A percentile compares a stretch with the other conserved stretches of the same genome.
Evolutionary conservation across 305 asterid genomes (phyloP).

Genomic region (Fraxinus floribunda): DNA sequence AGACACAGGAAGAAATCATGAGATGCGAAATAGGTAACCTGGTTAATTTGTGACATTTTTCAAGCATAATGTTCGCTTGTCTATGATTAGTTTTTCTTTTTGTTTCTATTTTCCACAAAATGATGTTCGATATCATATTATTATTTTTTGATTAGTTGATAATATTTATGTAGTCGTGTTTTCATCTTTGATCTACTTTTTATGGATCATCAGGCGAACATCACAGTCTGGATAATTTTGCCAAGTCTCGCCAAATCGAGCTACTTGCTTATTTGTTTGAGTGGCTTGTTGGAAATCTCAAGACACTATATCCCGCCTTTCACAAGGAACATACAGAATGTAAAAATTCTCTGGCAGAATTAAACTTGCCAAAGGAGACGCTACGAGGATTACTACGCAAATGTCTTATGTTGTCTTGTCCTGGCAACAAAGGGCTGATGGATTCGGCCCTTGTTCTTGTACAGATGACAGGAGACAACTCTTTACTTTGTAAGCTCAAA

Average conservation of each 20-base stretch:
- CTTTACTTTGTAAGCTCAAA: constrained; percentile 57
- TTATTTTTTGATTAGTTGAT: not conserved
- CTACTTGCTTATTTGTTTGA: constrained; percentile 50
- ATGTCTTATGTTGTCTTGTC: constrained; percentile 55
- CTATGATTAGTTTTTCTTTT: not conserved
- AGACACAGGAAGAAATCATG: constrained; percentile 33
- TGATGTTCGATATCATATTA: not conserved
- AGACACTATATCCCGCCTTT: constrained; percentile 27
- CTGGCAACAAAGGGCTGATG: constrained; percentile 46
- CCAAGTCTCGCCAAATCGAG: constrained; percentile 31
- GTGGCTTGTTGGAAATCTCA: constrained; percentile 54
- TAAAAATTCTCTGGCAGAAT: constrained; percentile 33
- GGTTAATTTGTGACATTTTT: not conserved
- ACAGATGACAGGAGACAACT: constrained; percentile 40
- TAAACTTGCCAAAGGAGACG: constrained; percentile 37
- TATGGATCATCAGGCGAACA: constrained; percentile 43
- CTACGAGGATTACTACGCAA: constrained; percentile 48
- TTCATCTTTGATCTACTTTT: constrained; percentile 1
- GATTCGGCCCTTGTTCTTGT: constrained; percentile 52
- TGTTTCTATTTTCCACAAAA: not conserved
- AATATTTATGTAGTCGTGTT: not conserved
- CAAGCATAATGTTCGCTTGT: not conserved
- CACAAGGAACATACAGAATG: constrained; percentile 37
- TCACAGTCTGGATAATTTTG: constrained; percentile 24
- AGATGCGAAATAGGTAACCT: constrained; percentile 44